Evolutionary conservation across 2,329 filamentous ascomycete species (phyloP).

Genomic region (Penicillium sp.): DNA sequence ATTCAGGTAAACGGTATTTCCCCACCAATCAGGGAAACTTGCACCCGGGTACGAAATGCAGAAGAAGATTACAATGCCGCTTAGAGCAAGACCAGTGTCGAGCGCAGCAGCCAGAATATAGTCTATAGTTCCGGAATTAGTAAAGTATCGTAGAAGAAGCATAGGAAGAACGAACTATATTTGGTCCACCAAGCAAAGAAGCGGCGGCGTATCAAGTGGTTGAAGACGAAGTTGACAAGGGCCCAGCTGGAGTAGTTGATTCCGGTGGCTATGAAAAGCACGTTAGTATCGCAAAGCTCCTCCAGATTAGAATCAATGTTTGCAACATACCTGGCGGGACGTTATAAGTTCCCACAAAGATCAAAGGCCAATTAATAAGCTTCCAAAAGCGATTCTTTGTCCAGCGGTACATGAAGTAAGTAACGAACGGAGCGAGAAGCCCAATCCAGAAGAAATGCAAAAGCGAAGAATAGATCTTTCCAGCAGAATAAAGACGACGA

Average conservation of each 20-base stretch:
- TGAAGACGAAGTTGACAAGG: conserved; percentile 67
- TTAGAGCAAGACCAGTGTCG: conserved; percentile 36
- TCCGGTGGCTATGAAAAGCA: conserved; percentile 26
- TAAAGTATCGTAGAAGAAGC: neutral
- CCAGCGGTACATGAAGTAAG: conserved; percentile 26
- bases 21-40: conserved; percentile 35
- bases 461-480: conserved; percentile 49
- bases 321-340: conserved; percentile 25
- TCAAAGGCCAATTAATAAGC: conserved; percentile 33
- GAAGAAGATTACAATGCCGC: conserved; percentile 39
- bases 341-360: conserved; percentile 31
- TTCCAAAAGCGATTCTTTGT: conserved; percentile 37
- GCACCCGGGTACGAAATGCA: conserved; percentile 34
- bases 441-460: conserved; percentile 57
- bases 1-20: conserved; percentile 34
- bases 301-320: neutral
- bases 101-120: conserved; percentile 45
- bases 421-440: conserved; percentile 26
- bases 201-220: conserved; percentile 64
- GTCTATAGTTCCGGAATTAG: conserved; percentile 11
- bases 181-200: conserved; percentile 47
- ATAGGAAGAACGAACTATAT: conserved; percentile 27
- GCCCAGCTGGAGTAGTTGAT: conserved; percentile 40
- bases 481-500: conserved; percentile 48
- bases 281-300: neutral